These are phyloP conservation scores for Phaffomyces antillensis DNA, from an alignment of 805 yeast species.

Conservation along the genomic window DNA sequence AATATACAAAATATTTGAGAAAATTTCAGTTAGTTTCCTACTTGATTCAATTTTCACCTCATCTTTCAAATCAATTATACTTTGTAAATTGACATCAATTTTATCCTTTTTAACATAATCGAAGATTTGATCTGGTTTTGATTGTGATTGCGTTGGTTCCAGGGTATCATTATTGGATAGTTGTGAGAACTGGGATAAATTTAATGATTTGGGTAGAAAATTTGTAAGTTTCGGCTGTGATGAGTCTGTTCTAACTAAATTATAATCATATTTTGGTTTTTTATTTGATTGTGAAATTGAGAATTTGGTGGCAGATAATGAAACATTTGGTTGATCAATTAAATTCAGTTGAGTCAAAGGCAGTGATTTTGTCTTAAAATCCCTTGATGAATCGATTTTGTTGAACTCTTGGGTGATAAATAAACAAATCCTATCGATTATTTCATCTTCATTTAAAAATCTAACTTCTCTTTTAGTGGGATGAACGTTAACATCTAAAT, in stretches of 20 bases:
- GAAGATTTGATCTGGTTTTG: not conserved
- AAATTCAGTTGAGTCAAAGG: constrained; percentile 18
- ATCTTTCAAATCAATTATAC: constrained; percentile 49
- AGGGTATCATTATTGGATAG: not conserved
- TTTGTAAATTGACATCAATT: constrained; percentile 43
- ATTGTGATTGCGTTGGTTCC: not conserved
- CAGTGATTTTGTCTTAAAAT: constrained; percentile 57
- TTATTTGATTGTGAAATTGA: not conserved
- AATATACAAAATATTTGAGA: constrained; percentile 64
- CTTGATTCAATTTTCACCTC: constrained; percentile 41
- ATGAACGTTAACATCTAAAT: constrained; percentile 89
- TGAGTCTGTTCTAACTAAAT: constrained; percentile 65
- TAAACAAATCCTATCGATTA: constrained; percentile 52
- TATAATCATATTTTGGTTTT: constrained; percentile 48
- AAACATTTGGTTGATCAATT: not conserved
- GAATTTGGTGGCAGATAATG: not conserved
- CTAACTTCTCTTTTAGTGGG: constrained; percentile 93
- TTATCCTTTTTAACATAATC: constrained; percentile 22
- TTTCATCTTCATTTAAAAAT: constrained; percentile 81
- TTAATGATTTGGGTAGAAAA: constrained; percentile 16
- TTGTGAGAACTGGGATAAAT: not conserved
- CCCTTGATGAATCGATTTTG: constrained; percentile 57
- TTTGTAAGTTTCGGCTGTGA: constrained; percentile 49
- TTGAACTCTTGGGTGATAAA: constrained; percentile 44
- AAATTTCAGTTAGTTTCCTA: constrained; percentile 53